These are phyloP conservation scores for Suhomyces kilbournensis DNA, from an alignment of 805 yeast species.

Conservation along the genomic window DNA sequence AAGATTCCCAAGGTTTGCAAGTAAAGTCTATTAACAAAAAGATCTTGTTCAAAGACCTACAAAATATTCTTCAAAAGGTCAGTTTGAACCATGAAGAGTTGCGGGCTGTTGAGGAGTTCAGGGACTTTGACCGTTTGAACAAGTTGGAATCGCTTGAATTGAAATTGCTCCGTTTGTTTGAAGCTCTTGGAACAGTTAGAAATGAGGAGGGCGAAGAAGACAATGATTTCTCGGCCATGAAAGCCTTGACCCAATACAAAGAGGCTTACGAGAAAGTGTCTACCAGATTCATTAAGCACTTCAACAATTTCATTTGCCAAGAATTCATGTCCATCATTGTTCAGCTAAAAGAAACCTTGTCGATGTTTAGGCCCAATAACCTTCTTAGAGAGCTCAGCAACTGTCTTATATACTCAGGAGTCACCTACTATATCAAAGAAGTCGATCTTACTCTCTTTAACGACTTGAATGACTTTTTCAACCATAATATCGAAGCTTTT, in stretches of 20 bases:
- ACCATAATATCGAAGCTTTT: slow-evolving; percentile 24
- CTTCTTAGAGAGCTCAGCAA: slow-evolving; percentile 26
- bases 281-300: slow-evolving; percentile 45
- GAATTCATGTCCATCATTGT: slow-evolving; percentile 42
- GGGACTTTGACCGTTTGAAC: slow-evolving; percentile 46
- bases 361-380: slow-evolving; percentile 18
- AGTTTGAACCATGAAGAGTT: slow-evolving; percentile 59
- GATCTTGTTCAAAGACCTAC: slow-evolving; percentile 65
- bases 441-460: slow-evolving; percentile 48
- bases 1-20: slow-evolving; percentile 77
- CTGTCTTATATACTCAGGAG: slow-evolving; percentile 28
- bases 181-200: slow-evolving; percentile 63
- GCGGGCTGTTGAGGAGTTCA: slow-evolving; percentile 41
- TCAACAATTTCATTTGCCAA: slow-evolving; percentile 33
- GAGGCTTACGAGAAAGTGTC: slow-evolving; percentile 57
- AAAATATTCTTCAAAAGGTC: slow-evolving; percentile 66
- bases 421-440: slow-evolving; percentile 51
- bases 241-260: slow-evolving; percentile 67
- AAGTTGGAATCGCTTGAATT: slow-evolving; percentile 49
- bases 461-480: slow-evolving; percentile 45
- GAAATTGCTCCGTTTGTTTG: slow-evolving; percentile 53
- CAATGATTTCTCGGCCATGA: slow-evolving; percentile 58
- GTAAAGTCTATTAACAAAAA: slow-evolving; percentile 80
- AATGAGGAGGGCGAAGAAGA: slow-evolving; percentile 43
- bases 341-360: slow-evolving; percentile 28